Base-by-base conservation (phyloP, 176 grass and related monocot genomes). In the Oryza meridionalis region DNA sequence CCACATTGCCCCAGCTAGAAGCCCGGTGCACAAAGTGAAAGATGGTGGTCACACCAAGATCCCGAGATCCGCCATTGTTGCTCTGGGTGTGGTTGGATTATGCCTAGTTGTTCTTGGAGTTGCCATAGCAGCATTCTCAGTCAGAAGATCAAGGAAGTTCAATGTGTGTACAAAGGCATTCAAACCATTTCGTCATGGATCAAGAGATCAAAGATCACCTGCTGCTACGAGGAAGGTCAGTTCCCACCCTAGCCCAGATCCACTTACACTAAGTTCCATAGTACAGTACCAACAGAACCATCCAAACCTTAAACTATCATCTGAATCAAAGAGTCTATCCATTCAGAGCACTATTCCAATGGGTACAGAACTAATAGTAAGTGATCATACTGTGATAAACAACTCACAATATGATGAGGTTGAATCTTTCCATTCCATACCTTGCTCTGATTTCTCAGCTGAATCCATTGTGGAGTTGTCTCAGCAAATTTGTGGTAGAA, bases 171-270 rank as follows among this genome's bases (percentile, higher is more conserved):
- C 70, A 55, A 73, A 47, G 33, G 67, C 83, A 27, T 67, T 38
- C 53, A 90, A 45, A 71, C 31, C 81, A 12, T 55, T 82, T 1
- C 67, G 8, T 26, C 55, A 45, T 46, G 78, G 88, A 72, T 85
- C 78, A 33, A 82, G 55, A 70, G 66, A 78, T 51, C 83, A 86
- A 24, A 86, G 72, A 33, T 86, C 88, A 77, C 73, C 88, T 26
- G 27, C 82, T 71, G 65, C 78, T 22, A 86, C 66, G 66, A 88
- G 86, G 46, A 96, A 98, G 92, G 92, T 98, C 37, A 98, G 92
- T 89, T 93, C 92, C 22, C 92, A 98, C 69, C 92, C 95, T 6
- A 68, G 90, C 29, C 85, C 88, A 59, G 87, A 93, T 81, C 35
- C 83, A 45, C 88, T 91, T 37, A 86, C 77, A 81, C 68, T 90